These are phyloP conservation scores for Phylloporus arenicola DNA, from an alignment of 768 basidiomycete species.

Conservation along the genomic window DNA sequence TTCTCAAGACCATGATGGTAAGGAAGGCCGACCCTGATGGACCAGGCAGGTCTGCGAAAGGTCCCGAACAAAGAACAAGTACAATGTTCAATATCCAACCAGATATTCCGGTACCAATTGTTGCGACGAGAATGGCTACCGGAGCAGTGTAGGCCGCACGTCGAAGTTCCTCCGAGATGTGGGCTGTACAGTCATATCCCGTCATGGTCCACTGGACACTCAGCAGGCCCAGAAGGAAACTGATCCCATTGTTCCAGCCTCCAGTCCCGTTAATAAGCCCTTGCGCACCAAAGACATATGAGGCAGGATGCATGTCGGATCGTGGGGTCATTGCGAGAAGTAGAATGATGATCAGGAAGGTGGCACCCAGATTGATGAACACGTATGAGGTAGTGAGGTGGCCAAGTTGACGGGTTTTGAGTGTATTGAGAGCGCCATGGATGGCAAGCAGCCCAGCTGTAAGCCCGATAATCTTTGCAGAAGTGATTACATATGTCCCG, in stretches of 20 bases:
- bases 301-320: too few species aligned
- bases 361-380: too few species aligned
- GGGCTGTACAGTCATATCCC: too few species aligned
- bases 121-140: constrained; percentile 40
- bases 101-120: constrained; percentile 41
- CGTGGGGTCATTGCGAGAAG: too few species aligned
- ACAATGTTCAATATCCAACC: constrained; percentile 66
- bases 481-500: constrained; percentile 32
- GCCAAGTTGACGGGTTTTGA: constrained; percentile 35
- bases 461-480: constrained; percentile 38
- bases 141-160: constrained; percentile 49
- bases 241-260: too few species aligned
- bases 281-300: too few species aligned
- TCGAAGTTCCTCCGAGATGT: too few species aligned
- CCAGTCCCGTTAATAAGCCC: too few species aligned
- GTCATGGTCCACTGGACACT: too few species aligned
- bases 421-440: constrained; percentile 41
- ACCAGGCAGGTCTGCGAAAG: constrained; percentile 45
- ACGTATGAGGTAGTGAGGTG: constrained; percentile 34
- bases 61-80: constrained; percentile 54
- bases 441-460: constrained; percentile 36
- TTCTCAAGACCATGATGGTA: constrained; percentile 48
- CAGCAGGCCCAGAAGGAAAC: too few species aligned
- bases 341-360: too few species aligned
- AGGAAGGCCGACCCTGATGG: constrained; percentile 51